A percentile compares a stretch with the other conserved stretches of the same genome.
These are phyloP conservation scores for Mucor mucedo DNA, from an alignment of 371 early-diverging fungal genomes.

Conservation along the genomic window DNA sequence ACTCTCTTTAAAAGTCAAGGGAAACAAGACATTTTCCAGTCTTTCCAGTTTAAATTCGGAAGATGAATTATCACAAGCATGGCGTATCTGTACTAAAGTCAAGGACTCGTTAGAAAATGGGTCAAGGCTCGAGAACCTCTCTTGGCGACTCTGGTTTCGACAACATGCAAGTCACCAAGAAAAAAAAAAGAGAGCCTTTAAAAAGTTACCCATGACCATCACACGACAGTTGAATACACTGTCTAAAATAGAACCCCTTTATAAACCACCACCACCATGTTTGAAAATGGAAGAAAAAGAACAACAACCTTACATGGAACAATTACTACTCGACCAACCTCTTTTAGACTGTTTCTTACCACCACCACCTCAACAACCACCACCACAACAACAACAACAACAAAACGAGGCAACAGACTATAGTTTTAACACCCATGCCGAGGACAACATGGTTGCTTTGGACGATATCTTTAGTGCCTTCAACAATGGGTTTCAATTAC, in stretches of 20 bases:
- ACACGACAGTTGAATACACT: constrained; percentile 42
- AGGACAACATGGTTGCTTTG: constrained; percentile 23
- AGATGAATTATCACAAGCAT: constrained; percentile 76
- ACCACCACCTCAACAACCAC: not conserved
- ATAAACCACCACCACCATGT: not conserved
- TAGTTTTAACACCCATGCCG: constrained; percentile 7
- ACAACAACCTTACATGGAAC: constrained; percentile 4
- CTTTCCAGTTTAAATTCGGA: constrained; percentile 74
- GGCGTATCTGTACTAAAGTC: constrained; percentile 88
- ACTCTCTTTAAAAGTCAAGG: constrained; percentile 78
- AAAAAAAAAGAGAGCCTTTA: constrained; percentile 35
- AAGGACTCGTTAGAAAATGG: constrained; percentile 89
- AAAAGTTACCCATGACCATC: constrained; percentile 41
- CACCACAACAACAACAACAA: not conserved
- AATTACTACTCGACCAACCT: not conserved
- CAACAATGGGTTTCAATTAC: constrained; percentile 10
- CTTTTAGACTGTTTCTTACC: no score
- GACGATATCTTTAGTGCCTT: constrained; percentile 33
- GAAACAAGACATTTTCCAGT: constrained; percentile 73
- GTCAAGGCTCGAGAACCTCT: constrained; percentile 85
- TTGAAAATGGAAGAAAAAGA: not conserved
- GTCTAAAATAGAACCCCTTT: constrained; percentile 13
- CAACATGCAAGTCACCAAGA: constrained; percentile 48
- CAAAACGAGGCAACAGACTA: not conserved
- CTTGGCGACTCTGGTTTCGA: constrained; percentile 86